Conservation (phyloP, 495 filamentous ascomycete genomes). For the Usnea hakonensis region DNA sequence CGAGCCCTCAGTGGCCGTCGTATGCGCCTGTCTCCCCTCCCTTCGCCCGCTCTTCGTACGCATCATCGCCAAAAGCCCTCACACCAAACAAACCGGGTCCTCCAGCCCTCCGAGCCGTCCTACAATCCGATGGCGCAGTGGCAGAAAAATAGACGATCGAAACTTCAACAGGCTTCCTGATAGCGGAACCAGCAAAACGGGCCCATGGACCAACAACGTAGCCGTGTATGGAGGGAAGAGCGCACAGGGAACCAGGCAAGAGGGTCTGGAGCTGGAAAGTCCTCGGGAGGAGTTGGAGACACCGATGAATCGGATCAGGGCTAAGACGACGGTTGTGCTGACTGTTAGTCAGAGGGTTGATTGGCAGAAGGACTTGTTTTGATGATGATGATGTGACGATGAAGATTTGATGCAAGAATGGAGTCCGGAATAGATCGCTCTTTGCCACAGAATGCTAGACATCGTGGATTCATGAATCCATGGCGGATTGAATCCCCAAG, state of each 20-base stretch:
- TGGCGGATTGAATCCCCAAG: too few species aligned
- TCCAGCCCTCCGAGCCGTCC: background rate
- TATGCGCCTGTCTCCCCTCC: background rate
- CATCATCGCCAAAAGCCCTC: background rate
- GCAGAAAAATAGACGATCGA: background rate
- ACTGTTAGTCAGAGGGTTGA: constrained; percentile 11
- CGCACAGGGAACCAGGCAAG: background rate
- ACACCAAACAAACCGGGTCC: background rate
- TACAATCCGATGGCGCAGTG: background rate
- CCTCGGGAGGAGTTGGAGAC: background rate
- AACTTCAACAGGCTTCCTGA: background rate
- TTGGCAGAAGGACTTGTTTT: constrained; percentile 14
- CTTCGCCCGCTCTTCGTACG: background rate
- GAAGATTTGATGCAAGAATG: too few species aligned
- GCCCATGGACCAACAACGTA: background rate
- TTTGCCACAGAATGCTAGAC: too few species aligned
- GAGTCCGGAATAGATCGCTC: too few species aligned
- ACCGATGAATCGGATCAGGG: constrained; percentile 9
- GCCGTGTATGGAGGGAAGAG: background rate
- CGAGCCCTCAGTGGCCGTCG: background rate
- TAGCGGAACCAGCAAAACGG: background rate
- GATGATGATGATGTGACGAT: background rate
- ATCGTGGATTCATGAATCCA: too few species aligned
- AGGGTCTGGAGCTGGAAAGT: background rate
- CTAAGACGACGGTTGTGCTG: constrained; percentile 12